Evolutionary conservation across 164 flowering plant genomes (phyloP).

Genomic region (Piper betle): DNA sequence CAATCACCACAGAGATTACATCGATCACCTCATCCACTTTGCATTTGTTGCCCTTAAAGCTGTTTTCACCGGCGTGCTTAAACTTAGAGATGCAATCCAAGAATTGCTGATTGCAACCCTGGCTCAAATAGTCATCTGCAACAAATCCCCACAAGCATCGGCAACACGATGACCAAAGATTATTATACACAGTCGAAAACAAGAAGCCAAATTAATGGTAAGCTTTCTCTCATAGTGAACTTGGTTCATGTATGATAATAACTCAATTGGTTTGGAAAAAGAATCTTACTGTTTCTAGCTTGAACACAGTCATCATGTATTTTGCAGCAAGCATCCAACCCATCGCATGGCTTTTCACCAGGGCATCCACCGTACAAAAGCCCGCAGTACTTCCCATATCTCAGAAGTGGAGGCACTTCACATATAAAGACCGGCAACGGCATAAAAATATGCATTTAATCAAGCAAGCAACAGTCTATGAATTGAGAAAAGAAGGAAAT

Average conservation of each 20-base stretch:
- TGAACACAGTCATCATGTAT: conserved; percentile 75
- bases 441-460: neutral
- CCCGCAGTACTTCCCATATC: conserved; percentile 99
- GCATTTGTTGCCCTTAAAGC: conserved; percentile 63
- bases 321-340: conserved; percentile 84
- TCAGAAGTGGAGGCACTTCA: conserved; percentile 77
- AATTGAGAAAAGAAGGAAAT: neutral
- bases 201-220: too few relatives aligned
- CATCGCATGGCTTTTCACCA: conserved; percentile 89
- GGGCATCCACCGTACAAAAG: conserved; percentile 85
- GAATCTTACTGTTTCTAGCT: conserved; percentile 44
- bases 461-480: neutral
- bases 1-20: conserved; percentile 49
- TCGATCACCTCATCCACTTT: conserved; percentile 40
- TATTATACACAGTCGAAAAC: neutral
- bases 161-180: too few relatives aligned
- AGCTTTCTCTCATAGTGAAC: too few relatives aligned
- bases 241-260: too few relatives aligned
- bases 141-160: neutral
- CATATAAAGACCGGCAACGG: neutral
- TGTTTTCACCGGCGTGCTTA: conserved; percentile 22
- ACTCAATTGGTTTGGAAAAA: neutral
- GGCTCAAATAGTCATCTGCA: conserved; percentile 68
- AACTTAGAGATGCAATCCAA: conserved; percentile 45
- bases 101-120: conserved; percentile 55